These are phyloP conservation scores for Sphenostylis stenocarpa DNA, from an alignment of 306 rosid genomes.

Conservation along the genomic window DNA sequence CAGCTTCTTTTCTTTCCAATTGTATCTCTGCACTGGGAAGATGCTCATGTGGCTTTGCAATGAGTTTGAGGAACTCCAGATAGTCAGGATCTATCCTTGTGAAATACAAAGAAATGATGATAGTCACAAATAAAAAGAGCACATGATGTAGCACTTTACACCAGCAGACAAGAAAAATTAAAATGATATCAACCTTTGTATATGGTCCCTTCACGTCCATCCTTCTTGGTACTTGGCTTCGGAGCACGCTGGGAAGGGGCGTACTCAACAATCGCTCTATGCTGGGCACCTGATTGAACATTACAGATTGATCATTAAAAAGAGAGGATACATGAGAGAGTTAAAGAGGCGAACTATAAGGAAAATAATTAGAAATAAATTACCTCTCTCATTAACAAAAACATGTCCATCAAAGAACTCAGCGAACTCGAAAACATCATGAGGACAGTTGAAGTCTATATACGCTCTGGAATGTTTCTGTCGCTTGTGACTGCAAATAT, in stretches of 20 bases:
- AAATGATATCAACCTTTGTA: slow-evolving; percentile 63
- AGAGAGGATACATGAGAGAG: background rate
- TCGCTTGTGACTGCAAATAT: slow-evolving; percentile 67
- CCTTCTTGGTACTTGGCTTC: slow-evolving; percentile 56
- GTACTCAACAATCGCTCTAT: slow-evolving; percentile 82
- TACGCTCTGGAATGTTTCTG: slow-evolving; percentile 86
- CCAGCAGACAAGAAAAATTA: background rate
- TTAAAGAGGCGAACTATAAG: background rate
- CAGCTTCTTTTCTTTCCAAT: slow-evolving; percentile 97
- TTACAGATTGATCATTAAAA: background rate
- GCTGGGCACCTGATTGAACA: slow-evolving; percentile 64
- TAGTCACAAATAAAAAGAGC: slow-evolving; percentile 6
- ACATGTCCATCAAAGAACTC: slow-evolving; percentile 82
- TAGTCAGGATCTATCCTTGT: slow-evolving; percentile 79
- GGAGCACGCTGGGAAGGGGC: slow-evolving; percentile 95
- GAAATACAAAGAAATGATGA: slow-evolving; percentile 19
- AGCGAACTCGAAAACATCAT: slow-evolving; percentile 83
- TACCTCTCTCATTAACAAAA: slow-evolving; percentile 95
- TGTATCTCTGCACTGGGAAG: slow-evolving; percentile 99
- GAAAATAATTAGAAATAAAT: background rate
- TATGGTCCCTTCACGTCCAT: slow-evolving; percentile 92
- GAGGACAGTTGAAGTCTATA: slow-evolving; percentile 65
- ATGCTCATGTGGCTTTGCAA: slow-evolving; percentile 83
- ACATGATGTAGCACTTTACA: background rate
- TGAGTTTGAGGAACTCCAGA: slow-evolving; percentile 84